Evolutionary conservation across 2,329 filamentous ascomycete genomes (phyloP), one percentile per base, ranked within the genome.

Genomic region (Fusarium avenaceum): DNA sequence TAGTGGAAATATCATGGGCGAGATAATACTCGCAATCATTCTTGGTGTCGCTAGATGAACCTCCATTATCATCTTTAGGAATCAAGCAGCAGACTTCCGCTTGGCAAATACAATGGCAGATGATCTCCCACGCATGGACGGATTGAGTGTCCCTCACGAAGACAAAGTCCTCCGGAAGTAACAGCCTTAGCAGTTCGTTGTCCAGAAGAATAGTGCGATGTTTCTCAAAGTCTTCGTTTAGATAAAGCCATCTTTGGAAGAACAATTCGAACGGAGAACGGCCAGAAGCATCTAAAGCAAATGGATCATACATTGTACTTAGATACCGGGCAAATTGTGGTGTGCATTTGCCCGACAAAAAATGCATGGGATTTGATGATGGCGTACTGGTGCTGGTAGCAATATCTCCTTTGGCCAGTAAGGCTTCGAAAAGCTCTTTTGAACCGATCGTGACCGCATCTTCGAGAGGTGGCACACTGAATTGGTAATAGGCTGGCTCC

Each of bases 321-420:
- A 57, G 8, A 11, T 6, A 10, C 6, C 7, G 17, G 15, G 28
- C 30, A 13, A 57, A 51, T 4, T 43, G 17, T 0, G n/a, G 11
- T 10, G 38, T 51, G 20, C 46, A 51, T 11, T 14, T 15, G 14
- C 26, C 35, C 1, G 20, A 15, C 2, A 57, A 7, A 2, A 38
- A 11, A 14, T 57, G 54, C 28, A 57, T 35, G 3, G 46, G 54
- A 8, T 20, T 57, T 6, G 28, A 9, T n/a, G 15, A 13, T 7
- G 22, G 1, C 5, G 10, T 11, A 1, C 10, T 19, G 7, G 10
- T 6, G 1, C 8, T 24, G 2, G 8, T 13, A 14, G 8, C 14
- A 14, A 1, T 1, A n/a, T 22, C 5, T 14, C 7, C 30, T 3
- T 51, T 51, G 1, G 22, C 30, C 17, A 20, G 17, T 3, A 57